These are phyloP conservation scores for Hanseniaspora mollemarum DNA, from an alignment of 805 yeast genomes.

Conservation along the genomic window DNA sequence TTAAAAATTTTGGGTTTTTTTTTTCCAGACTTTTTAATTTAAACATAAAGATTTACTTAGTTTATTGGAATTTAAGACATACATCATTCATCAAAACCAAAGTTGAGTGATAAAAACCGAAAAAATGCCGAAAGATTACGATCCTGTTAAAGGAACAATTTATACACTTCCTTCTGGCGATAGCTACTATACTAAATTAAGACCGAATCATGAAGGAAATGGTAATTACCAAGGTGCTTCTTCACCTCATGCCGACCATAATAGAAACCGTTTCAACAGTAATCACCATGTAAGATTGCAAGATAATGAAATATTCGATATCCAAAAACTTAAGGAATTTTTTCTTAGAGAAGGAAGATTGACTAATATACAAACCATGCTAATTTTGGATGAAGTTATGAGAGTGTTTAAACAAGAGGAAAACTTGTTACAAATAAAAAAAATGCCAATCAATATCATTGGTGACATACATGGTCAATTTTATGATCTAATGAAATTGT, in stretches of 20 bases:
- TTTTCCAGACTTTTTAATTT: too few species aligned
- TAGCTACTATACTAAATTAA: conserved; percentile 7
- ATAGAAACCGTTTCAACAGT: conserved; percentile 6
- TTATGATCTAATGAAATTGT: conserved; percentile 76
- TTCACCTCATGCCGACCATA: background rate
- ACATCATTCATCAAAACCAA: too few species aligned
- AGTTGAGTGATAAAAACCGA: background rate
- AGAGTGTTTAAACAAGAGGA: conserved; percentile 57
- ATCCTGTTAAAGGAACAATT: background rate
- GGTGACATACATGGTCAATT: conserved; percentile 98
- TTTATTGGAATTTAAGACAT: too few species aligned
- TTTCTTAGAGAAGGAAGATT: conserved; percentile 73
- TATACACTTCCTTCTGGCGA: conserved; percentile 8
- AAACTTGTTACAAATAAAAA: conserved; percentile 55
- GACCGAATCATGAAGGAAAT: background rate
- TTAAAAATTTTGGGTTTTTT: too few species aligned
- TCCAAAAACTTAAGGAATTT: conserved; percentile 44
- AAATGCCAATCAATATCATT: conserved; percentile 90
- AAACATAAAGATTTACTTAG: too few species aligned
- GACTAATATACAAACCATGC: conserved; percentile 54
- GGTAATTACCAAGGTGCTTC: background rate
- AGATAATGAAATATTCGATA: conserved; percentile 11
- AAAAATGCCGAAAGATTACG: background rate
- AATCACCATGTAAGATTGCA: conserved; percentile 1
- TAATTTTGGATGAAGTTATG: conserved; percentile 57